phyloP scores from a whole-genome alignment of 257 asterid species.

The Nicotiana knightiana region DNA sequence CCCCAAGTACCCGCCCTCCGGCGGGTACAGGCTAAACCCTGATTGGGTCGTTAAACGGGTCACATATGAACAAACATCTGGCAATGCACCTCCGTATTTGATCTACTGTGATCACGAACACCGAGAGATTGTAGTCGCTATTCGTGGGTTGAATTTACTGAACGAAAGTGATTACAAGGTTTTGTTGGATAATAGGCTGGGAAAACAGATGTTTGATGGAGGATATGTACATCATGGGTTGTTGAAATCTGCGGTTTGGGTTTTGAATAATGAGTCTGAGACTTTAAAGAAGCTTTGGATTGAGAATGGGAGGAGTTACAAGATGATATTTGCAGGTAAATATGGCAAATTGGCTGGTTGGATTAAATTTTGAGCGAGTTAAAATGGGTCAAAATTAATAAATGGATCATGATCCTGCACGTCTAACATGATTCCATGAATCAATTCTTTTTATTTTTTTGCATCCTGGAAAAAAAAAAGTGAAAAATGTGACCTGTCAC shows the following conservation, averaged over 20 bases:
- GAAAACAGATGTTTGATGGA: conserved; percentile 91
- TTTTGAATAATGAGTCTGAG: conserved; percentile 65
- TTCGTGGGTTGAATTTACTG: conserved; percentile 66
- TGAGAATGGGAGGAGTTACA: conserved; percentile 65
- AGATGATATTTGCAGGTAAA: conserved; percentile 66
- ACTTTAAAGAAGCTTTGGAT: conserved; percentile 61
- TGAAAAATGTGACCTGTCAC: no score
- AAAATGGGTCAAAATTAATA: not conserved
- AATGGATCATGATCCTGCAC: no score
- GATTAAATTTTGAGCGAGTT: not conserved
- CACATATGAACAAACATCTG: conserved; percentile 55
- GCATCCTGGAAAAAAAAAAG: no score
- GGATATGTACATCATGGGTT: conserved; percentile 89
- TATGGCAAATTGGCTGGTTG: not conserved
- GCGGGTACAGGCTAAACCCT: conserved; percentile 65
- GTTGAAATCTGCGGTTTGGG: conserved; percentile 81
- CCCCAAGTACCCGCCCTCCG: conserved; percentile 56
- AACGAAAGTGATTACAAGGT: conserved; percentile 72
- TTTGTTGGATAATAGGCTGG: conserved; percentile 66
- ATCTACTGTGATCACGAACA: conserved; percentile 70
- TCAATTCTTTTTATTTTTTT: not conserved
- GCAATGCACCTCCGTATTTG: conserved; percentile 77
- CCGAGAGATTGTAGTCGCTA: conserved; percentile 69
- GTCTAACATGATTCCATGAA: not conserved
- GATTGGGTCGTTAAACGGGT: conserved; percentile 73